Conservation (phyloP, 2,329 filamentous ascomycete genomes). For the Karstenula rhodostoma region DNA sequence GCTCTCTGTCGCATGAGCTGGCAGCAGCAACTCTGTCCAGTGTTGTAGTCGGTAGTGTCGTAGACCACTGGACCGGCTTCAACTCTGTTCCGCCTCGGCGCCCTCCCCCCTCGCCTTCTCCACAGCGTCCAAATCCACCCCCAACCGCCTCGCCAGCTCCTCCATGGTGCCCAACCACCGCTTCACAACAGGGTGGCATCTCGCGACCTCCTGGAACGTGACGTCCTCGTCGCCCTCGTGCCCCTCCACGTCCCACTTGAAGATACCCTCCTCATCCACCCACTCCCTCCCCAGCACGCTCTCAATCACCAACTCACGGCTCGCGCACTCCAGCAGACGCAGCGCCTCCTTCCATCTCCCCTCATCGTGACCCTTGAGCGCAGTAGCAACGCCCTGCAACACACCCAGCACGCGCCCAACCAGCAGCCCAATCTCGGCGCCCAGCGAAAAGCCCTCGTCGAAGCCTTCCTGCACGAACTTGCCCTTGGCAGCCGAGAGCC, state of each 20-base stretch:
- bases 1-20: background rate
- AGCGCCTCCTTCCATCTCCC: slow-evolving; percentile 38
- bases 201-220: slow-evolving; percentile 60
- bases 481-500: slow-evolving; percentile 78
- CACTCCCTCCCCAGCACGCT: slow-evolving; percentile 71
- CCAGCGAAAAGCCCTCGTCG: slow-evolving; percentile 87
- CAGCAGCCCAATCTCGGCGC: slow-evolving; percentile 78
- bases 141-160: slow-evolving; percentile 53
- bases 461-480: slow-evolving; percentile 84
- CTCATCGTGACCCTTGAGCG: slow-evolving; percentile 48
- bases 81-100: slow-evolving; percentile 47
- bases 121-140: slow-evolving; percentile 49
- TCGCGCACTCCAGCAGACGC: slow-evolving; percentile 55
- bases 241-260: slow-evolving; percentile 67
- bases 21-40: background rate
- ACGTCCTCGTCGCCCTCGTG: slow-evolving; percentile 40
- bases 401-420: slow-evolving; percentile 80
- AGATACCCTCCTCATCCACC: slow-evolving; percentile 75
- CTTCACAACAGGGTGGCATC: slow-evolving; percentile 70
- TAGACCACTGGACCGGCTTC: slow-evolving; percentile 14
- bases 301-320: slow-evolving; percentile 67
- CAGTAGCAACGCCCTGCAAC: slow-evolving; percentile 73
- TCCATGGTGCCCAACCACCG: slow-evolving; percentile 65
- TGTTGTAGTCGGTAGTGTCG: background rate
- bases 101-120: slow-evolving; percentile 48